Conservation (phyloP, 441 rosid genomes). For the Jatropha podagrica region DNA sequence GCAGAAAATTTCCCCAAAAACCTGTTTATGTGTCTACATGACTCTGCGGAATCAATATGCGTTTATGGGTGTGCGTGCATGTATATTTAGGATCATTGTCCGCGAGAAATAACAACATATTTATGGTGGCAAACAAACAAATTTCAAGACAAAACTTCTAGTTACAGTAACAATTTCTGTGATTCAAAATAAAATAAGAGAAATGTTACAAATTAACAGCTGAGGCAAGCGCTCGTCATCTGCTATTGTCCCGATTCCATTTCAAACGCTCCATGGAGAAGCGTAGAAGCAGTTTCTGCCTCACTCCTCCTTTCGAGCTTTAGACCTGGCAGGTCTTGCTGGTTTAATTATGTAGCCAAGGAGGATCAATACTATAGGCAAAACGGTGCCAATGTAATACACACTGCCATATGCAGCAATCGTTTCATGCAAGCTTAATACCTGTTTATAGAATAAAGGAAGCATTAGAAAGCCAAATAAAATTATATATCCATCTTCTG, state of each 20-base stretch:
- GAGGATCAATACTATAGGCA: constrained; percentile 60
- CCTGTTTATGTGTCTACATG: background rate
- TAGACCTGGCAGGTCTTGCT: constrained; percentile 60
- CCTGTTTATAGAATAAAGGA: constrained; percentile 40
- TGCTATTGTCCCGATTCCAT: constrained; percentile 4
- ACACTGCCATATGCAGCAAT: constrained; percentile 70
- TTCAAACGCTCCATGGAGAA: background rate
- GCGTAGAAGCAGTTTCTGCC: constrained; percentile 16
- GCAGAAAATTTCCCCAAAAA: background rate
- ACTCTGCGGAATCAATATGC: background rate
- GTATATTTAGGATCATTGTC: background rate
- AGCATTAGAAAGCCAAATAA: constrained; percentile 4
- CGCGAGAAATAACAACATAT: background rate
- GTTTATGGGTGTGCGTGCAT: background rate
- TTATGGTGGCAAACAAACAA: background rate
- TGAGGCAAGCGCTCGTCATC: background rate
- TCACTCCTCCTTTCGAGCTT: constrained; percentile 57
- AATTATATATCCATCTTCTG: background rate
- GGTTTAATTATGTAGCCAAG: constrained; percentile 64
- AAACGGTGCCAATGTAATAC: constrained; percentile 70
- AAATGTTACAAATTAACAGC: constrained; percentile 16
- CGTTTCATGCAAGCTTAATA: constrained; percentile 75
- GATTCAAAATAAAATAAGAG: background rate
- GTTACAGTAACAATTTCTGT: too few species aligned
- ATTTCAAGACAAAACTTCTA: background rate